Base-by-base conservation (phyloP, 257 asterid species). In the Perilla frutescens region DNA sequence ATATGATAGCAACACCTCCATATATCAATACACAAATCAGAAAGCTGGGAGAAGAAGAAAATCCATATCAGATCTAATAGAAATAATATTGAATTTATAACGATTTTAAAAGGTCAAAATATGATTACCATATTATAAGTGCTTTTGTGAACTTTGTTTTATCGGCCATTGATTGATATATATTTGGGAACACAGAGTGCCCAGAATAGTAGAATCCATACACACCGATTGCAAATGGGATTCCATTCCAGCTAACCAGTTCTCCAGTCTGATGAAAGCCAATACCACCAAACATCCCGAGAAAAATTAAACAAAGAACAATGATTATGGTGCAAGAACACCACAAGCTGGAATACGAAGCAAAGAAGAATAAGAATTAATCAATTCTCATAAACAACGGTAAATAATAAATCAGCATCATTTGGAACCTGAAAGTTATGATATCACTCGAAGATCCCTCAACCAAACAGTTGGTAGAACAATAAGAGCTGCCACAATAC, bases 151-250 rank as follows among this genome's bases (percentile, higher is more conserved):
- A 90, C 83, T 92, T 85, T 44, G 88, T 87, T 81, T 88, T 92
- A 69, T 92, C 96, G 69, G 92, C 94, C 96, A 92, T 92, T 53
- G 98, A 90, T 72, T 92, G 98, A 84, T 92, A 92, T 67, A 92
- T 92, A 77, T 92, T 92, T 26, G 96, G 96, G 77, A 90, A 92
- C 29, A 92, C 96, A 2, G 96, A 81, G 70, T 92, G 98, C 61
- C 96, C 96, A 4, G 96, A 85, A 70, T 80, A 92, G 82, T 96
- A 92, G 80, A 79, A 92, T 1, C 98, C 98, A 40, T 86, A 88
- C 56, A 92, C 86, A 44, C 98, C 98, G 32, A 92, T 85, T 36
- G 92, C 93, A 74, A 92, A 86, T 8, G 96, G 96, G 81, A 90
- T 32, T 12, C 98, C 96, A 10, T 81, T 82, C 94, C 90, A 92